Conservation (phyloP, 768 basidiomycete species). For the Wakefieldia striispora region DNA sequence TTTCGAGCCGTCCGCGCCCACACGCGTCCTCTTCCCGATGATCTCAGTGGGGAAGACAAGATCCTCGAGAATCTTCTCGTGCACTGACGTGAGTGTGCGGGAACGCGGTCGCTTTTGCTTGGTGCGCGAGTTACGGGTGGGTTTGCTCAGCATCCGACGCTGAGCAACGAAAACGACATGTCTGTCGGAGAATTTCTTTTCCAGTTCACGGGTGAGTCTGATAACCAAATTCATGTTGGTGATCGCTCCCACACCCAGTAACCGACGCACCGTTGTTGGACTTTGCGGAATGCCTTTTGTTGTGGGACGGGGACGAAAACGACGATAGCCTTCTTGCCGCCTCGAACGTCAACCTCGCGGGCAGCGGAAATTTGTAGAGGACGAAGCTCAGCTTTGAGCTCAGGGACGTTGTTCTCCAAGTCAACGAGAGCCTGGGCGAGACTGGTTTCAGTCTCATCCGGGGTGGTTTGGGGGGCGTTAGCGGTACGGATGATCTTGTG, state of each 20-base stretch:
- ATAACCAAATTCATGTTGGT: conserved; percentile 6
- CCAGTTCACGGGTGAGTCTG: conserved; percentile 96
- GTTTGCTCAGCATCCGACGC: conserved; percentile 97
- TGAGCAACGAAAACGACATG: conserved; percentile 99
- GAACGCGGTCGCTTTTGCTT: conserved; percentile 96
- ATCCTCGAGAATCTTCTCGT: conserved; percentile 98
- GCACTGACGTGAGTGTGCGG: conserved; percentile 95
- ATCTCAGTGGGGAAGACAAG: conserved; percentile 99
- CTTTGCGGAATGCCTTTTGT: conserved; percentile 97
- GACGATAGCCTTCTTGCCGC: conserved; percentile 99
- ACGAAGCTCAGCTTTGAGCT: conserved; percentile 95
- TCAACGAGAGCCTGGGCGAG: conserved; percentile 96
- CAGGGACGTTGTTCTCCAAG: conserved; percentile 97
- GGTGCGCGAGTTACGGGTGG: conserved; percentile 88
- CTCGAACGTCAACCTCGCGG: conserved; percentile 98
- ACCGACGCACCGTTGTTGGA: conserved; percentile 78
- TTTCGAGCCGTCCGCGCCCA: conserved; percentile 91
- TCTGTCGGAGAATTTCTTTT: conserved; percentile 99
- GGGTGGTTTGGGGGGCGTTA: conserved; percentile 86
- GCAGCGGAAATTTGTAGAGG: conserved; percentile 97
- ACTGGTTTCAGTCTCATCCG: conserved; percentile 86
- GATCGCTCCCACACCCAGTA: background rate
- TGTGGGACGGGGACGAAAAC: conserved; percentile 97
- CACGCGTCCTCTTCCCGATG: conserved; percentile 96
- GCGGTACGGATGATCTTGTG: conserved; percentile 95